Evolutionary conservation across 768 basidiomycete genomes (phyloP).

Genomic region (Lentinus tigrinus): DNA sequence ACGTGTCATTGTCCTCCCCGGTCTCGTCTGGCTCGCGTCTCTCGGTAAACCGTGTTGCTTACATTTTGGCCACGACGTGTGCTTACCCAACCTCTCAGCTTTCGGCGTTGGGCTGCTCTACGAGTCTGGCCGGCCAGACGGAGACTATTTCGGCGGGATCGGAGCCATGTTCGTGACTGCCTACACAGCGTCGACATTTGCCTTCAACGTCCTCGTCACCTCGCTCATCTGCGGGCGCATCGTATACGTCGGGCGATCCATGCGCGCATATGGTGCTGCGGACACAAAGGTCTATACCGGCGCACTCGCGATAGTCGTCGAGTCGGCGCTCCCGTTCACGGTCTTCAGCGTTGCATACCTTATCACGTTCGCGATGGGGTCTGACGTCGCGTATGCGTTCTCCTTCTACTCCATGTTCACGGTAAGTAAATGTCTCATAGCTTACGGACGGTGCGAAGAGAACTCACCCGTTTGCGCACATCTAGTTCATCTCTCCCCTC

Average conservation of each 20-base stretch:
- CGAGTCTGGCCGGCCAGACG: constrained; percentile 11
- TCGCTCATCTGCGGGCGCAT: constrained; percentile 36
- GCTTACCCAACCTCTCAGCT: neutral
- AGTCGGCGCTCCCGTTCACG: constrained; percentile 40
- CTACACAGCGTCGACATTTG: constrained; percentile 37
- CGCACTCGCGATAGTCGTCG: constrained; percentile 33
- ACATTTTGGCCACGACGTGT: neutral
- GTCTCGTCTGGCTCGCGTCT: constrained; percentile 5
- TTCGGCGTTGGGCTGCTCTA: constrained; percentile 9
- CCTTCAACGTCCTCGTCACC: constrained; percentile 38
- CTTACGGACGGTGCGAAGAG: neutral
- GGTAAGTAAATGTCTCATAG: constrained; percentile 29
- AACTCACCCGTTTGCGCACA: neutral
- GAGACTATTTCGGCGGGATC: constrained; percentile 35
- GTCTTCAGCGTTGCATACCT: constrained; percentile 36
- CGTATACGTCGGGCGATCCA: constrained; percentile 24
- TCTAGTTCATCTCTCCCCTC: constrained; percentile 18
- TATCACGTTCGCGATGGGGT: constrained; percentile 33
- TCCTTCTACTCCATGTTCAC: constrained; percentile 40
- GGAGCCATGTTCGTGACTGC: constrained; percentile 35
- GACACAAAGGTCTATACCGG: constrained; percentile 33
- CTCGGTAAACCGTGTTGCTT: neutral
- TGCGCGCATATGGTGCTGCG: constrained; percentile 25
- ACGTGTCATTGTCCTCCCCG: neutral
- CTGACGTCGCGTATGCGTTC: constrained; percentile 32